phyloP scores from a whole-genome alignment of 192 early-diverging fungal genomes.

The Coemansia sp. region DNA sequence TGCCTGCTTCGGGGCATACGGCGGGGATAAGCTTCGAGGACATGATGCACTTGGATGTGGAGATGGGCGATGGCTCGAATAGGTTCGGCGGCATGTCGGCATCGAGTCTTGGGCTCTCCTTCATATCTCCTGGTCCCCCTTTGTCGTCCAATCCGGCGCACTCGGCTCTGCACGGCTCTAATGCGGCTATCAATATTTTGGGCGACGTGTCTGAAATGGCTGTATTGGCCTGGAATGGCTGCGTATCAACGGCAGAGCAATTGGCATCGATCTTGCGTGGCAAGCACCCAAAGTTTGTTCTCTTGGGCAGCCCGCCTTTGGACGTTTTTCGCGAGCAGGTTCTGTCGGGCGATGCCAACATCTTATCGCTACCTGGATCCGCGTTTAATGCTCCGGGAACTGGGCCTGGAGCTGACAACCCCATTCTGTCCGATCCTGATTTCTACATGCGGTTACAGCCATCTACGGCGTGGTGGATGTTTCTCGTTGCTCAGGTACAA shows the following conservation, averaged over 20 bases:
- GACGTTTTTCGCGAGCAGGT: constrained; percentile 47
- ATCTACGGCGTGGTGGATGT: constrained; percentile 55
- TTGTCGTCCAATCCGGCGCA: not conserved
- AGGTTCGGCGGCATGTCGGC: not conserved
- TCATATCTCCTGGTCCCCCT: not conserved
- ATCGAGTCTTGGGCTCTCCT: not conserved
- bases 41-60: not conserved
- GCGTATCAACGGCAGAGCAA: constrained; percentile 53
- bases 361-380: constrained; percentile 44
- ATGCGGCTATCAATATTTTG: constrained; percentile 20
- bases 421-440: constrained; percentile 48
- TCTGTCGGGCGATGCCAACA: constrained; percentile 39
- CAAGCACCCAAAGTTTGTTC: constrained; percentile 51
- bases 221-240: constrained; percentile 47
- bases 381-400: constrained; percentile 50
- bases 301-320: constrained; percentile 31
- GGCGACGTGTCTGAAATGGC: constrained; percentile 50
- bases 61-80: not conserved
- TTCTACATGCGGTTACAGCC: constrained; percentile 55
- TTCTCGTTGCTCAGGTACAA: constrained; percentile 51
- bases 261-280: constrained; percentile 51
- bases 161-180: not conserved
- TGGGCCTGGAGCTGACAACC: constrained; percentile 51
- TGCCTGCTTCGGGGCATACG: not conserved
- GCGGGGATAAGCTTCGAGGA: not conserved